These are phyloP conservation scores for Fusarium sp. DNA, from an alignment of 2,329 filamentous ascomycete species.

Conservation along the genomic window DNA sequence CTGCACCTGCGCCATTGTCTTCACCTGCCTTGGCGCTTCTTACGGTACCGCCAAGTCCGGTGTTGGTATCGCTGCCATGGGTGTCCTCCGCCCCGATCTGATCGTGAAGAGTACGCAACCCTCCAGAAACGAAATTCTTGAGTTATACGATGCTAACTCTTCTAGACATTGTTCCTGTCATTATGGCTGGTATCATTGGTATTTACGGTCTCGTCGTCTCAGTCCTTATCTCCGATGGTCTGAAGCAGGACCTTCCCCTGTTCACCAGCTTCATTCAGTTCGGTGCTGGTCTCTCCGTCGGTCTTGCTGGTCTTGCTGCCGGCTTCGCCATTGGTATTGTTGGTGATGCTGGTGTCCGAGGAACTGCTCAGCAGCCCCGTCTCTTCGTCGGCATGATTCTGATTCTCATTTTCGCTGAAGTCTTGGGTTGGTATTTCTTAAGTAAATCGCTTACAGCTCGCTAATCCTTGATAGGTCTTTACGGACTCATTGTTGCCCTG, in stretches of 20 bases:
- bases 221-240: conserved; percentile 84
- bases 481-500: conserved; percentile 97
- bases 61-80: conserved; percentile 98
- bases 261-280: conserved; percentile 90
- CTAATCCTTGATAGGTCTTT: conserved; percentile 78
- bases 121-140: background rate
- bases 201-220: conserved; percentile 95
- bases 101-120: conserved; percentile 94
- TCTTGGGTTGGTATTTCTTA: conserved; percentile 77
- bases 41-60: conserved; percentile 99
- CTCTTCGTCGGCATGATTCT: conserved; percentile 98
- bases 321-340: conserved; percentile 91
- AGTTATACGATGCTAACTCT: conserved; percentile 35
- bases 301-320: conserved; percentile 85
- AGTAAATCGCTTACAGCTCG: background rate
- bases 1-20: conserved; percentile 96
- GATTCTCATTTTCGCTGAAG: conserved; percentile 99
- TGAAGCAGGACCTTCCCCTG: conserved; percentile 78
- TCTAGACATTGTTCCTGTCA: conserved; percentile 97
- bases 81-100: conserved; percentile 96
- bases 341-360: conserved; percentile 88
- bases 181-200: conserved; percentile 99
- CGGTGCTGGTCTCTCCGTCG: conserved; percentile 84
- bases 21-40: conserved; percentile 95
- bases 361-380: conserved; percentile 85